phyloP scores from a whole-genome alignment of 768 basidiomycete species.

The Auricularia cornea region DNA sequence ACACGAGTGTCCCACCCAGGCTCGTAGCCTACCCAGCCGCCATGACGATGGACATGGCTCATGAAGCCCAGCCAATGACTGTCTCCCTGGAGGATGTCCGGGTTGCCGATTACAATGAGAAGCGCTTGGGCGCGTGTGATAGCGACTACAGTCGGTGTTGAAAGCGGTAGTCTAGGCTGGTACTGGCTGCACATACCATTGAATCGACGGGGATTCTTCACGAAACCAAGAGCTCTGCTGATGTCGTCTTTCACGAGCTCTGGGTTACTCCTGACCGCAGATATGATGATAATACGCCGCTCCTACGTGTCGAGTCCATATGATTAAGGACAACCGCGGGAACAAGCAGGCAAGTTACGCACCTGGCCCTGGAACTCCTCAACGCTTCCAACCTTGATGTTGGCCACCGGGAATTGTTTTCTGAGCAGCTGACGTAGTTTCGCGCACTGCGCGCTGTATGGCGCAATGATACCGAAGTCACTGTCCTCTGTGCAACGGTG shows the following conservation, averaged over 20 bases:
- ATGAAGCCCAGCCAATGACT: constrained; percentile 55
- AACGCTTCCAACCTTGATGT: constrained; percentile 53
- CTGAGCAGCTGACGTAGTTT: constrained; percentile 37
- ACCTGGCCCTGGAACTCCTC: constrained; percentile 62
- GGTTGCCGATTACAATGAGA: constrained; percentile 52
- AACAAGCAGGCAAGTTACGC: too few species aligned
- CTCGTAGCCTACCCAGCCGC: constrained; percentile 46
- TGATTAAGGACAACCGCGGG: too few species aligned
- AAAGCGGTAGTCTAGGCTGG: too few species aligned
- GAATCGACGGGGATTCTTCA: constrained; percentile 28
- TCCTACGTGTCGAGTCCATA: constrained; percentile 13
- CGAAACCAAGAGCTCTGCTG: constrained; percentile 28
- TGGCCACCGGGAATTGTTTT: constrained; percentile 15
- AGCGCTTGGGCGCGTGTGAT: constrained; percentile 55
- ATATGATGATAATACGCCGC: constrained; percentile 29
- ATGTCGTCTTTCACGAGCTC: constrained; percentile 20
- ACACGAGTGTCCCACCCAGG: constrained; percentile 37
- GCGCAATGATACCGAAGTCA: constrained; percentile 54
- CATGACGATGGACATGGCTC: constrained; percentile 42
- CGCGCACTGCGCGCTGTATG: constrained; percentile 51
- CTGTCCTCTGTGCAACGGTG: constrained; percentile 35
- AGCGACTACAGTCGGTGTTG: constrained; percentile 33
- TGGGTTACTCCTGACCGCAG: constrained; percentile 30
- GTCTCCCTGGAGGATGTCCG: constrained; percentile 48
- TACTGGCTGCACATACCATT: constrained; percentile 29